Conservation (phyloP, 805 yeast genomes). For the Metschnikowia rubicola region DNA sequence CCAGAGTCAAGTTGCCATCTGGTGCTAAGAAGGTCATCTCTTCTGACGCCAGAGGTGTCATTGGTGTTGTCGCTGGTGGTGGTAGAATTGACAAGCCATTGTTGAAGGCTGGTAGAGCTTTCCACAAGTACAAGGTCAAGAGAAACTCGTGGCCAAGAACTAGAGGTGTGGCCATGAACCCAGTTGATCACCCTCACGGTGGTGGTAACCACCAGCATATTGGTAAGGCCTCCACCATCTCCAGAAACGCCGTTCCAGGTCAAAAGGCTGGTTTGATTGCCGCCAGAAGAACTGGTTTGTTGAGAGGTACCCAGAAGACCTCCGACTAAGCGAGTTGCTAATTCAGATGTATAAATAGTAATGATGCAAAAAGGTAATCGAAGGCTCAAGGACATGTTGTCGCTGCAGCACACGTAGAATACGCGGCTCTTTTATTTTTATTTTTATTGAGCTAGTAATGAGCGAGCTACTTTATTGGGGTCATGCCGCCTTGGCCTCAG, state of each 20-base stretch:
- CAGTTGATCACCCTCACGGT: constrained; percentile 99
- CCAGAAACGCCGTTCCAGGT: constrained; percentile 99
- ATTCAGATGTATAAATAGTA: constrained; percentile 16
- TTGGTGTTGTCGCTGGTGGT: constrained; percentile 99
- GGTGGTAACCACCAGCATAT: constrained; percentile 99
- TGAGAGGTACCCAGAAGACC: constrained; percentile 98
- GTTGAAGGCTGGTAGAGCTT: constrained; percentile 99
- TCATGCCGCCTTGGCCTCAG: background rate
- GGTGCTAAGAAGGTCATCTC: constrained; percentile 97
- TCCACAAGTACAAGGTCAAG: constrained; percentile 99
- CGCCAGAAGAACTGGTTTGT: constrained; percentile 99
- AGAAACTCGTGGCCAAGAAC: constrained; percentile 99
- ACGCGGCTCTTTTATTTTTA: background rate
- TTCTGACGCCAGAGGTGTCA: constrained; percentile 98
- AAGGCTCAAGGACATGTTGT: background rate
- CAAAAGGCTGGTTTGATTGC: constrained; percentile 99
- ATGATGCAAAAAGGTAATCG: constrained; percentile 16
- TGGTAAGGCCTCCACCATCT: constrained; percentile 99
- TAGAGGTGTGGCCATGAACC: constrained; percentile 99
- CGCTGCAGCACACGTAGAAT: background rate
- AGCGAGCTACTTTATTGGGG: background rate
- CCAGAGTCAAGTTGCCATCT: constrained; percentile 98
- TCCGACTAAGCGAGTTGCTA: constrained; percentile 31
- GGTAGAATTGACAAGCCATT: constrained; percentile 99
- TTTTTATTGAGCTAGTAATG: background rate